Evolutionary conservation across 208 protist species (phyloP).

Genomic region (Leishmania amazonensis): DNA sequence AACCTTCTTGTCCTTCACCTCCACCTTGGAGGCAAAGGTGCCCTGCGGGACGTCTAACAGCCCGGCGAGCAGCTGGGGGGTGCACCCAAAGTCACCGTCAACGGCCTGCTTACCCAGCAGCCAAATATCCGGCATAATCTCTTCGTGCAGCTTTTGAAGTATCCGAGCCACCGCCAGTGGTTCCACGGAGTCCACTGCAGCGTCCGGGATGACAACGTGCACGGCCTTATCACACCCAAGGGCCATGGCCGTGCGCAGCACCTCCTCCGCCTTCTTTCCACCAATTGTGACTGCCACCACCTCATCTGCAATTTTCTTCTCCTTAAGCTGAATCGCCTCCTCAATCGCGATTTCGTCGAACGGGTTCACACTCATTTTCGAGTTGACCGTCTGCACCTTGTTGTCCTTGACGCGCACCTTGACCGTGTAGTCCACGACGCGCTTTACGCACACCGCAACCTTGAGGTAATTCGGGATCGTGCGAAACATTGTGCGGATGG

Average conservation of each 20-base stretch:
- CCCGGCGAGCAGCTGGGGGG: constrained; percentile 94
- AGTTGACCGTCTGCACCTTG: constrained; percentile 93
- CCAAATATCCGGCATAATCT: constrained; percentile 89
- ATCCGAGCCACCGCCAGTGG: constrained; percentile 94
- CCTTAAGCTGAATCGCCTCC: constrained; percentile 95
- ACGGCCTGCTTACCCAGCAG: constrained; percentile 97
- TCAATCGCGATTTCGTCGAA: constrained; percentile 97
- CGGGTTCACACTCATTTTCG: constrained; percentile 98
- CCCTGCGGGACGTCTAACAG: constrained; percentile 94
- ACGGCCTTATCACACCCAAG: constrained; percentile 96
- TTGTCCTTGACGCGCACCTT: constrained; percentile 96
- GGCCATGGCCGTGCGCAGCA: constrained; percentile 93
- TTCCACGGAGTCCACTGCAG: constrained; percentile 71
- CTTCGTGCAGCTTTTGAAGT: constrained; percentile 89
- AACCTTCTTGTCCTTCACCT: constrained; percentile 73
- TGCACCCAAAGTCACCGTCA: constrained; percentile 95
- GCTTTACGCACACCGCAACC: constrained; percentile 96
- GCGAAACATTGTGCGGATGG: constrained; percentile 36
- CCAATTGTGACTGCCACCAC: constrained; percentile 95
- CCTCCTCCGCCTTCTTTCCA: constrained; percentile 87
- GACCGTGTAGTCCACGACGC: constrained; percentile 97
- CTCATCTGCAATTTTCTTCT: constrained; percentile 90
- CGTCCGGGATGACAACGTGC: constrained; percentile 88
- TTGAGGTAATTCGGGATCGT: constrained; percentile 71
- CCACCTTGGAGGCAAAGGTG: constrained; percentile 93